phyloP scores from a whole-genome alignment of 805 yeast species.

The Kregervanrija pseudodelftensis region DNA sequence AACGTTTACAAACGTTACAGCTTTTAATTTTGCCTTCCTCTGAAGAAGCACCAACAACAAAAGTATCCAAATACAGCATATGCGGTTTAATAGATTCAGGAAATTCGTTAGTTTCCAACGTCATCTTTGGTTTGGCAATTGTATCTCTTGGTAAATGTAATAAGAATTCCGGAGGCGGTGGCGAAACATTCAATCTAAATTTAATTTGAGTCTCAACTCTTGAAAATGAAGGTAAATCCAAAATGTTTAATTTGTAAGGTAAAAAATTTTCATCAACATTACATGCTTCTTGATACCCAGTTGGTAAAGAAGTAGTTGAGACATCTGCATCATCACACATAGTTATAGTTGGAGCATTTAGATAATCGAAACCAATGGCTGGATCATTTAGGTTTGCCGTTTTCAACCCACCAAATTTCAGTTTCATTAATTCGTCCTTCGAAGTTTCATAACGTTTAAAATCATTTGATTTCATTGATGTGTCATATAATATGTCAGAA shows the following conservation, averaged over 20 bases:
- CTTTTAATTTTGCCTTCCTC: slow-evolving; percentile 22
- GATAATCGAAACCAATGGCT: slow-evolving; percentile 18
- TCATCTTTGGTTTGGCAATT: slow-evolving; percentile 79
- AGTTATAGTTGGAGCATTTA: slow-evolving; percentile 4
- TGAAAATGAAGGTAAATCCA: slow-evolving; percentile 69
- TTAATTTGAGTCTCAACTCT: slow-evolving; percentile 96
- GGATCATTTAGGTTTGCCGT: slow-evolving; percentile 18
- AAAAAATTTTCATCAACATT: slow-evolving; percentile 19
- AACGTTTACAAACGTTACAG: slow-evolving; percentile 78
- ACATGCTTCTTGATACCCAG: slow-evolving; percentile 19
- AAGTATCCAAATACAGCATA: slow-evolving; percentile 66
- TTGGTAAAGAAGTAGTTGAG: slow-evolving; percentile 23
- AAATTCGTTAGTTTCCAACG: slow-evolving; percentile 43
- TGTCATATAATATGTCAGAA: not conserved
- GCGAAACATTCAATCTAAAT: slow-evolving; percentile 57
- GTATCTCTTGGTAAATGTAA: slow-evolving; percentile 83
- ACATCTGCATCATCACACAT: slow-evolving; percentile 19
- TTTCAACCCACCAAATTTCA: slow-evolving; percentile 41
- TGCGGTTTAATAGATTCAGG: slow-evolving; percentile 44
- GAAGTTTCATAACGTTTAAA: slow-evolving; percentile 33
- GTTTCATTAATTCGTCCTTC: slow-evolving; percentile 41
- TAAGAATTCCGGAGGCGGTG: slow-evolving; percentile 68
- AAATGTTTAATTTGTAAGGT: slow-evolving; percentile 45
- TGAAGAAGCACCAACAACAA: slow-evolving; percentile 42
- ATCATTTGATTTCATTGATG: slow-evolving; percentile 15